These are phyloP conservation scores for Hypomyces rosellus DNA, from an alignment of 2,329 filamentous ascomycete species.

Conservation along the genomic window DNA sequence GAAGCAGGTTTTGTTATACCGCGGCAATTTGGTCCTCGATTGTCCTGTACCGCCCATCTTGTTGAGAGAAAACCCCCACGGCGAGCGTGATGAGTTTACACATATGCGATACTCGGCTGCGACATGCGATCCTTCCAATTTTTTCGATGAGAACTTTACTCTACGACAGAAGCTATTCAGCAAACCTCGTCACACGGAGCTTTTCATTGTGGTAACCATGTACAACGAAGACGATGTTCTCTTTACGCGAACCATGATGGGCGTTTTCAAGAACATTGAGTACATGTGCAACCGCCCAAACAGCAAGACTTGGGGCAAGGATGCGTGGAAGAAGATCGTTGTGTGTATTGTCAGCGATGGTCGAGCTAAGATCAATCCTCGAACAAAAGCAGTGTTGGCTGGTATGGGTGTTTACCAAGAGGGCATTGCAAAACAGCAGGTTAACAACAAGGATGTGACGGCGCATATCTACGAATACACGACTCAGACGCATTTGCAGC, in stretches of 20 bases:
- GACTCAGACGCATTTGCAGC: conserved; percentile 75
- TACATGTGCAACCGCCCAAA: conserved; percentile 92
- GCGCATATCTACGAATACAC: conserved; percentile 98
- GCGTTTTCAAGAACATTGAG: conserved; percentile 98
- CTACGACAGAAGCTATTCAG: conserved; percentile 86
- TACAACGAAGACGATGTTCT: conserved; percentile 98
- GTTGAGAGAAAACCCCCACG: conserved; percentile 81
- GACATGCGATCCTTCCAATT: conserved; percentile 86
- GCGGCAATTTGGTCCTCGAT: conserved; percentile 93
- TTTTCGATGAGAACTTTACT: conserved; percentile 85
- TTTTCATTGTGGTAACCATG: conserved; percentile 97
- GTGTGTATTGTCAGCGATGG: conserved; percentile 97
- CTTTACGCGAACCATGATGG: conserved; percentile 91
- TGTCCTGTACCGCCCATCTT: conserved; percentile 89
- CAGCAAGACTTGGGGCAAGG: conserved; percentile 97
- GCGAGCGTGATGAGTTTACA: conserved; percentile 84
- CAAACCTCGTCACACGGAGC: conserved; percentile 84
- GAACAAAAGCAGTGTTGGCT: conserved; percentile 82
- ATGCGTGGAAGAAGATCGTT: conserved; percentile 99
- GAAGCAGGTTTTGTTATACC: conserved; percentile 95
- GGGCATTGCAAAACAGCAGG: conserved; percentile 95
- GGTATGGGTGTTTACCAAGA: conserved; percentile 97
- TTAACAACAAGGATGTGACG: conserved; percentile 93
- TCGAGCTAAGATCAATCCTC: conserved; percentile 90
- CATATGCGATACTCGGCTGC: conserved; percentile 93